A percentile compares a stretch with the other conserved stretches of the same genome.
Evolutionary conservation across 1,284 basidiomycete species (phyloP).

Genomic region (Irpex rosettiformis): DNA sequence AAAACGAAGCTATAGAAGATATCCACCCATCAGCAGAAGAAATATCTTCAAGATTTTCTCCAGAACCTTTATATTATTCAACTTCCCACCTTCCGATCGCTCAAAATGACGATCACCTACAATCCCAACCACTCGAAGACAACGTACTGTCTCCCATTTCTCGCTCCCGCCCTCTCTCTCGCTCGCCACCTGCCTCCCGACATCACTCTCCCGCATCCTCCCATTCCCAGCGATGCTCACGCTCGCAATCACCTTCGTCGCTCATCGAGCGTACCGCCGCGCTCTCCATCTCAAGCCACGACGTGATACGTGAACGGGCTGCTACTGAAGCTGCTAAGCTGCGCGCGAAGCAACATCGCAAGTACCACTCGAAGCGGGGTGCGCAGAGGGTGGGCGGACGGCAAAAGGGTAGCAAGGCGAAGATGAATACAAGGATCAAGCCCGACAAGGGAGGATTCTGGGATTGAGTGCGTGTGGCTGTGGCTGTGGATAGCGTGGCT

Average conservation of each 20-base stretch:
- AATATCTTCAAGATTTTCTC: too few relatives aligned
- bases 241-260: slow-evolving; percentile 19
- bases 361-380: slow-evolving; percentile 71
- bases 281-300: slow-evolving; percentile 17
- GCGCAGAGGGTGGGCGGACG: slow-evolving; percentile 60
- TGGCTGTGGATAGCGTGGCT: background rate
- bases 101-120: too few relatives aligned
- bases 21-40: background rate
- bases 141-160: slow-evolving; percentile 13
- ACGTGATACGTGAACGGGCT: slow-evolving; percentile 53
- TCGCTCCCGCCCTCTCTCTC: slow-evolving; percentile 18
- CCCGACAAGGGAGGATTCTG: slow-evolving; percentile 61
- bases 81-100: too few relatives aligned
- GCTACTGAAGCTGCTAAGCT: slow-evolving; percentile 59
- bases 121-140: slow-evolving; percentile 15
- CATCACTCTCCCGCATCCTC: slow-evolving; percentile 18
- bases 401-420: slow-evolving; percentile 81
- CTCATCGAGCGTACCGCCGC: slow-evolving; percentile 22
- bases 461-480: slow-evolving; percentile 40
- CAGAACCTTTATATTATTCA: too few relatives aligned
- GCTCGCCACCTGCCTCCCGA: slow-evolving; percentile 23
- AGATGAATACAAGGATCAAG: slow-evolving; percentile 68
- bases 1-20: slow-evolving; percentile 25
- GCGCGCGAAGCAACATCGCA: slow-evolving; percentile 63
- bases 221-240: slow-evolving; percentile 16